Percentiles rank a stretch among this genome's conserved stretches.
Evolutionary conservation across 2,329 filamentous ascomycete species (phyloP).

Genomic region (Plectosphaerella cucumerina): DNA sequence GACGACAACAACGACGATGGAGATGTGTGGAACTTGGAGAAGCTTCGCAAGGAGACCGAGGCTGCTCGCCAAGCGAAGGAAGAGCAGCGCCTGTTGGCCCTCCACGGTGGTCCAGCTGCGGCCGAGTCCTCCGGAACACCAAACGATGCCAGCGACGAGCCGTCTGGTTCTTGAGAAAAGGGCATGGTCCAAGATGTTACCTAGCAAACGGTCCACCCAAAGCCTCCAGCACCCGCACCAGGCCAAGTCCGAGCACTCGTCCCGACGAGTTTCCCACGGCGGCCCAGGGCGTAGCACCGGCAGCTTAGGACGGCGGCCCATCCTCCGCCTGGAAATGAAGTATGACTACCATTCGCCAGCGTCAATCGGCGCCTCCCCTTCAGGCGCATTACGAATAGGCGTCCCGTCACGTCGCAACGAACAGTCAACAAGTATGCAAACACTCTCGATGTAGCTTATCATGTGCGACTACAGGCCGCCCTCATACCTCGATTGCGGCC

Average conservation of each 20-base stretch:
- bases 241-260: slow-evolving; percentile 15
- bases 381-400: no score
- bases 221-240: slow-evolving; percentile 10
- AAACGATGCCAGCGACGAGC: neutral
- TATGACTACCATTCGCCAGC: slow-evolving; percentile 8
- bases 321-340: slow-evolving; percentile 12
- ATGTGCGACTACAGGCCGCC: no score
- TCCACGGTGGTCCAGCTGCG: slow-evolving; percentile 15
- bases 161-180: slow-evolving; percentile 12
- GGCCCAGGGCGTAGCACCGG: slow-evolving; percentile 3
- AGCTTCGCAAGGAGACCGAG: slow-evolving; percentile 81
- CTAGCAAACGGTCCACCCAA: slow-evolving; percentile 9
- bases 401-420: no score
- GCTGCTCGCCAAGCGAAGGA: slow-evolving; percentile 69
- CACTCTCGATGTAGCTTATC: no score
- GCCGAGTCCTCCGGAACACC: neutral
- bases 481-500: no score
- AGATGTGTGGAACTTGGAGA: slow-evolving; percentile 73
- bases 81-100: slow-evolving; percentile 56
- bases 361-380: no score
- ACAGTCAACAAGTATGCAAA: no score
- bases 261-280: slow-evolving; percentile 8
- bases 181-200: slow-evolving; percentile 1
- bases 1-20: slow-evolving; percentile 53
- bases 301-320: slow-evolving; percentile 10